Evolutionary conservation across 495 filamentous ascomycete species (phyloP).

Genomic region (Penicillium manginii): DNA sequence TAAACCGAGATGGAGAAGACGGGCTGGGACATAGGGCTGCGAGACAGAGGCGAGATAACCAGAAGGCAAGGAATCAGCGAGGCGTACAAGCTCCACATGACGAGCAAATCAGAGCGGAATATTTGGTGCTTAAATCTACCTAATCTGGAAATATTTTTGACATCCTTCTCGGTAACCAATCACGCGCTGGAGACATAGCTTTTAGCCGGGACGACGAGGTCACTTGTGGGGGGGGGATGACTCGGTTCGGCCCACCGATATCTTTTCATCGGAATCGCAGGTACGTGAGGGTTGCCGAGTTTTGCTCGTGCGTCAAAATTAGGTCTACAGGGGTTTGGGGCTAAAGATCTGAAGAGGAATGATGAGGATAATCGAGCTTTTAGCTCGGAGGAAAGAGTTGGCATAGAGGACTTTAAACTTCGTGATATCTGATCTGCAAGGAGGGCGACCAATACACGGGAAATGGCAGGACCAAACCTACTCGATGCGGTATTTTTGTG

Average conservation of each 20-base stretch:
- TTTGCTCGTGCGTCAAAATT: neutral
- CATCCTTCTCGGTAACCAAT: neutral
- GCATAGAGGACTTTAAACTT: neutral
- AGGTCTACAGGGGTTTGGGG: neutral
- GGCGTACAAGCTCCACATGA: neutral
- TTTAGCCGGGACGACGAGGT: constrained; percentile 10
- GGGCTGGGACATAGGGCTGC: constrained; percentile 2
- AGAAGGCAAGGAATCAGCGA: neutral
- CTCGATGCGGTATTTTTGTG: constrained; percentile 14
- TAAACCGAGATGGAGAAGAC: constrained; percentile 6
- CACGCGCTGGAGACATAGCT: constrained; percentile 8
- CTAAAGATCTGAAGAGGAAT: too few species aligned
- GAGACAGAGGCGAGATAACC: neutral
- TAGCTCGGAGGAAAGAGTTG: too few species aligned
- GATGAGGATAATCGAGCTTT: too few species aligned
- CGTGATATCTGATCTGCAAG: neutral
- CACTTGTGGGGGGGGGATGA: constrained; percentile 3
- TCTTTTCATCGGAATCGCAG: constrained; percentile 3
- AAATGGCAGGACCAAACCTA: neutral
- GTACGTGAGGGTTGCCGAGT: neutral
- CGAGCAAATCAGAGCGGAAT: neutral
- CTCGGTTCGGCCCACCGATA: constrained; percentile 15
- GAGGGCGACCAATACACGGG: neutral
- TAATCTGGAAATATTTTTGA: constrained; percentile 7
- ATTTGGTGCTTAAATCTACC: constrained; percentile 16